phyloP scores from a whole-genome alignment of 1,284 basidiomycete genomes.

The Trichosporon faecale region DNA sequence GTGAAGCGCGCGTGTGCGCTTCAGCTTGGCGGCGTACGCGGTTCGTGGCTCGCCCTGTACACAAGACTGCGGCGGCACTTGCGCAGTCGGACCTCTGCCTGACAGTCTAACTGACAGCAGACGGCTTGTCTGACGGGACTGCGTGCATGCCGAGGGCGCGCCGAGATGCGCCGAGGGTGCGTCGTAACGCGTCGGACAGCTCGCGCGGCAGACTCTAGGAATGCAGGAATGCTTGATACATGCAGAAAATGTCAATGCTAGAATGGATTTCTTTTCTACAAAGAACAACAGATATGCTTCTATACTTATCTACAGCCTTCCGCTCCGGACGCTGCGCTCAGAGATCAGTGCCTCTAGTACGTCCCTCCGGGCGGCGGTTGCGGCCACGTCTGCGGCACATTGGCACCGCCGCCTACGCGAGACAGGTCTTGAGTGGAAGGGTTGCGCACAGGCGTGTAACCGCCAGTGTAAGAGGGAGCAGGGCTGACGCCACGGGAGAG shows the following conservation, averaged over 20 bases:
- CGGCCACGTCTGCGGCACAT: not conserved
- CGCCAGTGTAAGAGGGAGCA: not conserved
- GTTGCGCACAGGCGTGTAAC: not conserved
- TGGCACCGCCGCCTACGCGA: not conserved
- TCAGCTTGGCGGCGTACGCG: not conserved
- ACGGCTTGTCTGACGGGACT: not conserved
- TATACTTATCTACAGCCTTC: slow-evolving; percentile 1
- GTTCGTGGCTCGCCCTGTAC: not conserved
- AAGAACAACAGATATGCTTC: slow-evolving; percentile 1
- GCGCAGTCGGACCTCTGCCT: not conserved
- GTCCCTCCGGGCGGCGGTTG: not conserved
- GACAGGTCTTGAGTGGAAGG: not conserved
- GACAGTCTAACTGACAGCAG: not conserved
- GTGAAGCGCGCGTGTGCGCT: not conserved
- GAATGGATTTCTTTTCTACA: slow-evolving; percentile 5
- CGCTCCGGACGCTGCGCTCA: not conserved
- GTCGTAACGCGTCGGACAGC: no score
- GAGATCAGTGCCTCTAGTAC: not conserved
- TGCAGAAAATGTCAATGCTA: slow-evolving; percentile 9
- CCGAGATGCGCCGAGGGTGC: no score
- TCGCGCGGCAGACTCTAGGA: not conserved
- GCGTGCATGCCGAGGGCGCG: no score
- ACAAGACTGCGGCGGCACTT: not conserved
- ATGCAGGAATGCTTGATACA: slow-evolving; percentile 10
- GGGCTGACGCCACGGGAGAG: not conserved